Evolutionary conservation across 208 protist species (phyloP).

Genomic region (Blastocrithidia nonstop): DNA sequence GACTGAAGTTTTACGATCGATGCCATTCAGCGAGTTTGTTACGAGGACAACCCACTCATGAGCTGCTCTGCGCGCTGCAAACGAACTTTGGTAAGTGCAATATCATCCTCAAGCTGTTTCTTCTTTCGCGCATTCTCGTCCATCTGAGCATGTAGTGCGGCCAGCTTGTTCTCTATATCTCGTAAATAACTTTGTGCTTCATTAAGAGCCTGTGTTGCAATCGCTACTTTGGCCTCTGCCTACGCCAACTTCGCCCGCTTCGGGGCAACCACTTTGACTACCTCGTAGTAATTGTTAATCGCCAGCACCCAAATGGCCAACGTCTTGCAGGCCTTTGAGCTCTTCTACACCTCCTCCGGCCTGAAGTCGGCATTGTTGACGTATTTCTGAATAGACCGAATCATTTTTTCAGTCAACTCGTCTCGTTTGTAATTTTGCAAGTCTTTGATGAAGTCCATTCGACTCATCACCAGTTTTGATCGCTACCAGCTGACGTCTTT

Average conservation of each 20-base stretch:
- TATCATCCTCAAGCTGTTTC: slow-evolving; percentile 85
- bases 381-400: slow-evolving; percentile 88
- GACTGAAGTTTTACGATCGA: slow-evolving; percentile 46
- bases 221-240: slow-evolving; percentile 70
- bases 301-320: slow-evolving; percentile 92
- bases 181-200: slow-evolving; percentile 54
- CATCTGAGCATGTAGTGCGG: slow-evolving; percentile 61
- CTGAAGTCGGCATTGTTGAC: slow-evolving; percentile 89
- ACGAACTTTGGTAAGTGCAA: slow-evolving; percentile 80
- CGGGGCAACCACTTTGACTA: slow-evolving; percentile 82
- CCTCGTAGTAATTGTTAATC: slow-evolving; percentile 90
- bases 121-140: slow-evolving; percentile 81
- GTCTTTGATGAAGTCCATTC: slow-evolving; percentile 87
- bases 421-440: slow-evolving; percentile 89
- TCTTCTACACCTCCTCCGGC: slow-evolving; percentile 86
- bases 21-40: slow-evolving; percentile 66
- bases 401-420: slow-evolving; percentile 70
- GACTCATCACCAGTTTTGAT: slow-evolving; percentile 84
- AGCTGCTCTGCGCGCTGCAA: slow-evolving; percentile 83
- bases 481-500: slow-evolving; percentile 89
- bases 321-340: slow-evolving; percentile 88
- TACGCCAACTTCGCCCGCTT: slow-evolving; percentile 63
- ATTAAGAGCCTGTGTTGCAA: slow-evolving; percentile 51
- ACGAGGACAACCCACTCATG: slow-evolving; percentile 73
- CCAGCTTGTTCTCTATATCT: slow-evolving; percentile 76